Evolutionary conservation across 495 filamentous ascomycete species (phyloP), one percentile per base, ranked within the genome.

Genomic region (Aspergillus bertholletiae): DNA sequence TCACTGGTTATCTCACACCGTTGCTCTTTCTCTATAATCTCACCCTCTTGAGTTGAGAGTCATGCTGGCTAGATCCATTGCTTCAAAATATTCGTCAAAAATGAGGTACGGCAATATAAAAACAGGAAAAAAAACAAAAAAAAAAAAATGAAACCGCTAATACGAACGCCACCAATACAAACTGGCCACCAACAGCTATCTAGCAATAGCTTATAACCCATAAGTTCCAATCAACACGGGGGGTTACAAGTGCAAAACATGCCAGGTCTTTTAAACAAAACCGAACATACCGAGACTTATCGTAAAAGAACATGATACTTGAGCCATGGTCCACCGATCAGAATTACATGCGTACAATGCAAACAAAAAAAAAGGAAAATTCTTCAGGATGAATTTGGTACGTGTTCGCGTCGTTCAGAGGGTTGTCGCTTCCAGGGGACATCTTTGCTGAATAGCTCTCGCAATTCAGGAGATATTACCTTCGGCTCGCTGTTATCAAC

Each of bases 381-480:
- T n/a, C n/a, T n/a, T 28, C 37, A 32, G 13, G 15, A 13, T 27
- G 18, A 7, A 27, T 32, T 11, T 18, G 15, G 46, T 23, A 61
- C 86, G 76, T 53, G 3, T 27, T 51, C 40, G 17, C 6, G n/a
- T 2, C 21, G 28, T 27, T 49, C 17, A 20, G 49, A 24, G 7
- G 51, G 49, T 15, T 66, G 55, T 13, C 61, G 51, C 35, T 59
- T 72, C 73, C 68, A 75, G 3, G 59, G 66, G 7, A 96, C 79
- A 60, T 90, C 84, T 52, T 85, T 80, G 58, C 85, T 87, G 24
- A 98, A 69, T 57, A 98, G 59, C 40, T 74, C 72, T 56, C 94
- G 81, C 60, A 98, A 69, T 70, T 97, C 91, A 0, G 87, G 83
- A 43, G 85, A 92, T 30, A 97, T 89, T 2, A 92, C 81, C 43